Base-by-base conservation (phyloP, 2,329 filamentous ascomycete species). In the Dactylellina parvicollis region DNA sequence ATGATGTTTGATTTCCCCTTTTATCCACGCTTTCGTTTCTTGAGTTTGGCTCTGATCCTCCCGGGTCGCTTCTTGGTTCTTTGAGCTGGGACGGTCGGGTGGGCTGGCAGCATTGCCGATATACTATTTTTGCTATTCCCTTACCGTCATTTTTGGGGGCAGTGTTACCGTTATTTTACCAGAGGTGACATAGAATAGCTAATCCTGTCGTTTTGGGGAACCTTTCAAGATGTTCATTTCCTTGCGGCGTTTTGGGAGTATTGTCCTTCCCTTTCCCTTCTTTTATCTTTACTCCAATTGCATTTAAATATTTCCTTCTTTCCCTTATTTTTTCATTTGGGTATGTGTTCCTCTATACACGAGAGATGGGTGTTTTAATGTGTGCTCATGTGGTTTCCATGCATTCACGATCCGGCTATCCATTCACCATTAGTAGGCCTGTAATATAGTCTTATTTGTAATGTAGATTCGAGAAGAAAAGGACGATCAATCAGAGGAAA, bases 101-200 rank as follows among this genome's bases (percentile, higher is more conserved):
- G 42, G 22, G 40, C 18, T 14, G 34, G 7, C 36, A 22, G 49
- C 47, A 26, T 36, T 65, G 18, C 32, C 16, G 18, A 22, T 24
- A 8, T 38, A 55, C 7, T 20, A 40, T 14, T 38, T 47, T n/a
- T 56, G 3, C 16, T 12, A 4, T 26, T n/a, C 18, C 24, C 34
- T 12, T 34, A 28, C n/a, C 40, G 14, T 44, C 14, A 36, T 38
- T 40, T 49, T 16, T 47, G 40, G 18, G n/a, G n/a, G n/a, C n/a
- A 56, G 14, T 38, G 20, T 56, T 36, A 54, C 47, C 34, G 14
- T 54, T 18, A 40, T 26, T 44, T 36, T 22, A 36, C 28, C 12
- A 24, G 24, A 34, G 46, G 30, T 40, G 47, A 40, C 24, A 52
- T 64, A 64, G 59, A 64, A 64, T 52, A 32, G 22, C 10, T 54